Conservation (phyloP, 306 rosid genomes). For the Rosa persica region DNA sequence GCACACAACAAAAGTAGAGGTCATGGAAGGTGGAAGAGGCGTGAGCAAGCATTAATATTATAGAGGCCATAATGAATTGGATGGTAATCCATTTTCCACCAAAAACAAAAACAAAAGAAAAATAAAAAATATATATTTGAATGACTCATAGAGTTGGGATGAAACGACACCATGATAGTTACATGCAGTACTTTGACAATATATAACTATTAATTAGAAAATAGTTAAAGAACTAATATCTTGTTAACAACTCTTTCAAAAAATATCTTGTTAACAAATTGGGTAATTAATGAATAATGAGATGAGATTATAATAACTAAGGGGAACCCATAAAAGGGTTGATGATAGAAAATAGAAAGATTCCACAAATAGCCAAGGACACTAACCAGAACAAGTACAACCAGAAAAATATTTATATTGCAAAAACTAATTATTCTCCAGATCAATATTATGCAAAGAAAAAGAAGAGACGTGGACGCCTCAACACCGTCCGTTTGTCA, state of each 20-base stretch:
- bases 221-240: not conserved
- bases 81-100: slow-evolving; percentile 13
- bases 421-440: not conserved
- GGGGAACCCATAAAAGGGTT: not conserved
- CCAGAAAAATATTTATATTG: slow-evolving; percentile 1
- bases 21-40: slow-evolving; percentile 10
- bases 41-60: slow-evolving; percentile 5
- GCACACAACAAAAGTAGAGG: not conserved
- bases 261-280: not conserved
- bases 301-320: not conserved
- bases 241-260: not conserved
- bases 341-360: slow-evolving; percentile 8
- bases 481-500: slow-evolving; percentile 47
- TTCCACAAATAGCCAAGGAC: slow-evolving; percentile 10
- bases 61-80: not conserved
- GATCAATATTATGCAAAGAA: not conserved
- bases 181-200: not conserved
- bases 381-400: slow-evolving; percentile 6
- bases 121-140: not conserved
- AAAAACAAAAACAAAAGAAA: not conserved
- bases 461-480: slow-evolving; percentile 44
- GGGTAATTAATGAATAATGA: not conserved
- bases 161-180: not conserved
- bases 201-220: not conserved
- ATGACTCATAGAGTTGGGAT: not conserved